Conservation (phyloP, 1,139 yeast genomes). For the Insectozyma bohioensis region DNA sequence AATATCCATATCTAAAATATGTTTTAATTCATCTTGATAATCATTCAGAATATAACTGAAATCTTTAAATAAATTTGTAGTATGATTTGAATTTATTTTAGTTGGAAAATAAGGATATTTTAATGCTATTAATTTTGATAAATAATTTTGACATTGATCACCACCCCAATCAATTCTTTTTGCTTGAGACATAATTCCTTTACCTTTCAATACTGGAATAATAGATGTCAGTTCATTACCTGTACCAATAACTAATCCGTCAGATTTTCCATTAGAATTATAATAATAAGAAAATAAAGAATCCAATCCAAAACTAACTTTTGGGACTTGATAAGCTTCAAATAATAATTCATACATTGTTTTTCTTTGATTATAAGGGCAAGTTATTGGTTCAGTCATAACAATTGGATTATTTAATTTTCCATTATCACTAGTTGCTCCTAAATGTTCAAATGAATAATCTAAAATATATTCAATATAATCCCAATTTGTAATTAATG, state of each 20-base stretch:
- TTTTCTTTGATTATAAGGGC: slow-evolving; percentile 67
- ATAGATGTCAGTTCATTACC: slow-evolving; percentile 84
- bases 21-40: slow-evolving; percentile 62
- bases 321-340: slow-evolving; percentile 76
- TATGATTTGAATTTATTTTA: slow-evolving; percentile 62
- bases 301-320: slow-evolving; percentile 79
- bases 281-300: slow-evolving; percentile 71
- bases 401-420: slow-evolving; percentile 74
- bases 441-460: slow-evolving; percentile 76
- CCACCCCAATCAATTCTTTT: slow-evolving; percentile 96
- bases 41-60: slow-evolving; percentile 75
- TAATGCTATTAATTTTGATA: slow-evolving; percentile 63
- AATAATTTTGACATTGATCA: slow-evolving; percentile 61
- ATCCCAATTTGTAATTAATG: slow-evolving; percentile 90
- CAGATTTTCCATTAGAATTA: slow-evolving; percentile 36
- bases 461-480: slow-evolving; percentile 79
- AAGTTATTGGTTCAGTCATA: slow-evolving; percentile 76
- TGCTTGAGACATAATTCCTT: slow-evolving; percentile 63
- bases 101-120: slow-evolving; percentile 93
- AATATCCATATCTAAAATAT: slow-evolving; percentile 57
- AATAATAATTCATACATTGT: slow-evolving; percentile 78
- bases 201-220: slow-evolving; percentile 73
- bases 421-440: slow-evolving; percentile 56
- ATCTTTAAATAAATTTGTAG: slow-evolving; percentile 66
- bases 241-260: slow-evolving; percentile 75